Base-by-base conservation (phyloP, 2,329 filamentous ascomycete species). In the Colletotrichum acutatum region DNA sequence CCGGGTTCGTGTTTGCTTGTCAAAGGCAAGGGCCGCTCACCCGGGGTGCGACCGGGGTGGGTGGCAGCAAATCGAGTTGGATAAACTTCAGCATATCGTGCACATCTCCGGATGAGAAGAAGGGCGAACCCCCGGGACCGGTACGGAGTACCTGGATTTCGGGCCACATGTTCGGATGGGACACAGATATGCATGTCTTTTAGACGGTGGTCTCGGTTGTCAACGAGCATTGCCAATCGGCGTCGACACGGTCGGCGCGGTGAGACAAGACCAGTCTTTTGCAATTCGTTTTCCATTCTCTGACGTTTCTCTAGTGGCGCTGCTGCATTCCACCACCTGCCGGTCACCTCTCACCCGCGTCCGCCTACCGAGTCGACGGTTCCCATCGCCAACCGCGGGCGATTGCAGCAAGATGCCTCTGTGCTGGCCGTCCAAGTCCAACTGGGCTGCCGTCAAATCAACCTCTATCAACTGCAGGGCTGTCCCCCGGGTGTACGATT, bases 361-460 rank as follows among this genome's bases (percentile, higher is more conserved):
- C 59, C 69, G 32, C 34, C 37, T 53, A 72, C 69, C 69, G n/a
- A 62, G 58, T 63, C 12, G 37, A 37, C 49, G 69, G 69, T 68
- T 68, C 37, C 52, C 52, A 42, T 53, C 57, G 34, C 49, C n/a
- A 37, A 42, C 22, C 5, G 56, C 68, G 65, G 65, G 58, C 58
- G 52, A 72, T 28, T 71, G 65, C 65, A 68, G 49, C 30, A 30
- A 61, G 42, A 54, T 34, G 26, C 30, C 22, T n/a, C 11, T 54
- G 28, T 49, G 42, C 30, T 32, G n/a, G 28, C 22, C 19, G 34
- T 34, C 12, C 32, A 34, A 34, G 9, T 34, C 11, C 32, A 60
- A 46, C 28, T 56, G 52, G 54, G 57, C 28, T 56, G 52, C 46
- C 32, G 65, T 68, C 57, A 56, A 68, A 68, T 58, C 57, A 68